Evolutionary conservation across 306 rosid genomes (phyloP), one percentile per base, ranked within the genome.

Genomic region (Quercus glauca): DNA sequence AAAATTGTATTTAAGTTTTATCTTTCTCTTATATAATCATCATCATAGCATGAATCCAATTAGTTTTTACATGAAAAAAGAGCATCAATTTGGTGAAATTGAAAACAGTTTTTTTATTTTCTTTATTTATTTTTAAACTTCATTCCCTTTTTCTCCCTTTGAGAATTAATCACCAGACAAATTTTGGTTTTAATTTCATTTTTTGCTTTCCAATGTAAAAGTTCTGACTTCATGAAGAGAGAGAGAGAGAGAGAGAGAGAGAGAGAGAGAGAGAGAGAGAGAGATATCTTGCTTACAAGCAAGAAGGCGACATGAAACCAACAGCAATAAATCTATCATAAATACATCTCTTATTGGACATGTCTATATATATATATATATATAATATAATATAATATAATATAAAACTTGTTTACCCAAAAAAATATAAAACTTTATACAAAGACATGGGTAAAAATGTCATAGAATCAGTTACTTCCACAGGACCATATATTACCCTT

Each of bases 291-390:
- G 55, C 52, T 74, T 41, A 85, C 69, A 84, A 83, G 82, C 78
- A 71, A 85, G 87, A 86, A 80, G 74, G 87, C 59, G 92, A 88
- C 89, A 75, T 64, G 69, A 83, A 90, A 83, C 87, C 74, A 87
- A 90, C 86, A 73, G 79, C 90, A 85, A 84, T 85, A 90, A 90
- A 83, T 57, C 82, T 60, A 63, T 75, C 81, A 74, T 83, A 86
- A 90, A 85, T 80, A 77, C 82, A 75, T 68, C 84, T 87, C 67
- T 82, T 78, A 86, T 77, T 83, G 82, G 77, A 69, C 53, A 59
- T 72, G 60, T 33, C 26, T 73, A 73, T 43, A 79, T 18, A 71
- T 76, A 76, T 33, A 33, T 17, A 56, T 4, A 17, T 6, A 57
- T 33, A 33, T 33, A 35, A 33, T 33, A 35, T 33, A 33, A 35